Percentiles rank a stretch among this genome's conserved stretches.
These are phyloP conservation scores for Centaurea solstitialis DNA, from an alignment of 129 eudicot genomes.

Conservation along the genomic window DNA sequence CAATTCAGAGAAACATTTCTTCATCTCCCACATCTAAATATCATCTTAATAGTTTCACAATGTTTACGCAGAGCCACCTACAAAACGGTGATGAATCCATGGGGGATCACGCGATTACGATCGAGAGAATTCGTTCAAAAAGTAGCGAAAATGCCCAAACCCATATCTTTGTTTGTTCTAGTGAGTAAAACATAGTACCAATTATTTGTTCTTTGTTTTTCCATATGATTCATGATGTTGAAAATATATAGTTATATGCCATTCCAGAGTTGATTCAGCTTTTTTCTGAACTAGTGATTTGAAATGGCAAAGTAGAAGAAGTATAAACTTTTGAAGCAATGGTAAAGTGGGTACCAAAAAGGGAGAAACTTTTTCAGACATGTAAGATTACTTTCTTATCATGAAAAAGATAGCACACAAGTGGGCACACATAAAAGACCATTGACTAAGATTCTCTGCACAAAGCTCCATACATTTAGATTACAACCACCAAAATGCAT, in stretches of 20 bases:
- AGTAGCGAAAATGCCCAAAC: not conserved
- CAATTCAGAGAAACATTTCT: not conserved
- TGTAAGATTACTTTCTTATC: not conserved
- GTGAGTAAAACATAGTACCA: not conserved
- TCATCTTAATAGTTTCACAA: not conserved
- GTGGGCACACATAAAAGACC: constrained; percentile 13
- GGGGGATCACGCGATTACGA: constrained; percentile 32
- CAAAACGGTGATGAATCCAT: constrained; percentile 38
- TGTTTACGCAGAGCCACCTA: constrained; percentile 49
- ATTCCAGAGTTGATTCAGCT: not conserved
- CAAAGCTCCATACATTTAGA: constrained; percentile 19
- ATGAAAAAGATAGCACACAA: not conserved
- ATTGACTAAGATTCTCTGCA: constrained; percentile 17
- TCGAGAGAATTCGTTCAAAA: constrained; percentile 7
- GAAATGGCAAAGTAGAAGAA: not conserved
- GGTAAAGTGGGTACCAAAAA: not conserved
- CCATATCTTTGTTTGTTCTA: not conserved
- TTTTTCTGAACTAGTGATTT: not conserved
- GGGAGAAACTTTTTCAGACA: not conserved
- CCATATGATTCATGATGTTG: not conserved
- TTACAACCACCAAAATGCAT: constrained; percentile 35
- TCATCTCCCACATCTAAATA: not conserved
- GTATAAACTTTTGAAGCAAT: not conserved
- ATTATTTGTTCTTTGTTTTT: constrained; percentile 6
- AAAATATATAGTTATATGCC: not conserved